Evolutionary conservation across 169 alveolate species (phyloP).

Genomic region (Cryptosporidium canis): DNA sequence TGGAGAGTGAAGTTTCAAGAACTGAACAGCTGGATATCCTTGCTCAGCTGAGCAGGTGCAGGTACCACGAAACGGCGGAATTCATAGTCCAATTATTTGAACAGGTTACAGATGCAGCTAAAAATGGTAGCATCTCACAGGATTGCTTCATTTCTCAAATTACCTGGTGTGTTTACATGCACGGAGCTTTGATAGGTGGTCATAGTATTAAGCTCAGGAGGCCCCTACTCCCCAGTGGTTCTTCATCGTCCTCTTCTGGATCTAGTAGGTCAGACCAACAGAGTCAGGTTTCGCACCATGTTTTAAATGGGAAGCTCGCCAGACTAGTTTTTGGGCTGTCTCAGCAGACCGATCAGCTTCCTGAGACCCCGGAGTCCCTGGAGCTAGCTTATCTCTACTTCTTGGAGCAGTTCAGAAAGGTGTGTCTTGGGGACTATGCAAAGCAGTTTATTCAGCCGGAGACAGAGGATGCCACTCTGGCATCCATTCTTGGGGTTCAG

Average conservation of each 20-base stretch:
- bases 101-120: conserved; percentile 70
- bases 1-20: conserved; percentile 75
- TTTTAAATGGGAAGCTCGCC: conserved; percentile 82
- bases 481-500: conserved; percentile 79
- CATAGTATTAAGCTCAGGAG: conserved; percentile 60
- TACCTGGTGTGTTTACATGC: conserved; percentile 82
- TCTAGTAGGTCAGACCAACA: conserved; percentile 74
- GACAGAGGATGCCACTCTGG: conserved; percentile 78
- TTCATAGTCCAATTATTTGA: conserved; percentile 75
- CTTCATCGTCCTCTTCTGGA: conserved; percentile 80
- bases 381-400: conserved; percentile 89
- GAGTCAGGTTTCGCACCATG: conserved; percentile 72
- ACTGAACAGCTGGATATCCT: conserved; percentile 80
- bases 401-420: conserved; percentile 91
- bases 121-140: conserved; percentile 74
- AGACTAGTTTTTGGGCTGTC: conserved; percentile 82
- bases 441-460: conserved; percentile 83
- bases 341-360: conserved; percentile 77
- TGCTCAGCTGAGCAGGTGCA: conserved; percentile 77
- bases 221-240: conserved; percentile 72
- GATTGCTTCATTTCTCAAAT: conserved; percentile 77
- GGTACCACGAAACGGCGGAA: conserved; percentile 78
- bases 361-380: conserved; percentile 79
- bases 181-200: conserved; percentile 79
- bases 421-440: conserved; percentile 90